Evolutionary conservation across 805 yeast genomes (phyloP).

Genomic region (Candida germanica): DNA sequence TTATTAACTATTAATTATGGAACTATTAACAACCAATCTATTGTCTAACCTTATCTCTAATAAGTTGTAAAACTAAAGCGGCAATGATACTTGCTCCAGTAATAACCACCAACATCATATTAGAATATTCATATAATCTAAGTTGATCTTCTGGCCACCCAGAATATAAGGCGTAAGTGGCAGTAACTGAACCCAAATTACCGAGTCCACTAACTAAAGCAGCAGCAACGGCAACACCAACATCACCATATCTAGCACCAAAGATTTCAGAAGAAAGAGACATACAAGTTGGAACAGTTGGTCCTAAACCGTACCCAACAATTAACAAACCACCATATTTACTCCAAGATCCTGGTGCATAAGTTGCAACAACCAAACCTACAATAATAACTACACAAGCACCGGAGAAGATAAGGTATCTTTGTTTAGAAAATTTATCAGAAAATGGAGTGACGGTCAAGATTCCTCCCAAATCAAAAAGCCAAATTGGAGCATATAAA

Average conservation of each 20-base stretch:
- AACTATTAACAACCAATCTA: too few relatives aligned
- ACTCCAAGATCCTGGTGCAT: constrained; percentile 70
- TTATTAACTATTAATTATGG: background rate
- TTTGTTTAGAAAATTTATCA: constrained; percentile 56
- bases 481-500: constrained; percentile 87
- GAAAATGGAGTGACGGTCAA: constrained; percentile 75
- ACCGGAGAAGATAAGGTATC: constrained; percentile 61
- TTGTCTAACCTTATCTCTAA: constrained; percentile 31
- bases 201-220: constrained; percentile 87
- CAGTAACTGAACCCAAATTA: constrained; percentile 79
- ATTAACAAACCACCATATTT: constrained; percentile 77
- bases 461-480: constrained; percentile 77
- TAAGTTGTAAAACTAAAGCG: constrained; percentile 29
- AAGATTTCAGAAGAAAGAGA: constrained; percentile 78
- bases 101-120: constrained; percentile 81
- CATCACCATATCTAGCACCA: constrained; percentile 68
- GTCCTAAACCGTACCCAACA: constrained; percentile 85
- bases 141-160: constrained; percentile 83
- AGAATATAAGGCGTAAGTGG: constrained; percentile 78
- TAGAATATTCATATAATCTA: constrained; percentile 62
- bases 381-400: constrained; percentile 66
- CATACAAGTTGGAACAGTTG: constrained; percentile 88
- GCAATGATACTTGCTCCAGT: constrained; percentile 67
- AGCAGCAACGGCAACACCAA: constrained; percentile 78
- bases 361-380: constrained; percentile 76